phyloP scores from a whole-genome alignment of 306 rosid genomes.

The Acacia crassicarpa region DNA sequence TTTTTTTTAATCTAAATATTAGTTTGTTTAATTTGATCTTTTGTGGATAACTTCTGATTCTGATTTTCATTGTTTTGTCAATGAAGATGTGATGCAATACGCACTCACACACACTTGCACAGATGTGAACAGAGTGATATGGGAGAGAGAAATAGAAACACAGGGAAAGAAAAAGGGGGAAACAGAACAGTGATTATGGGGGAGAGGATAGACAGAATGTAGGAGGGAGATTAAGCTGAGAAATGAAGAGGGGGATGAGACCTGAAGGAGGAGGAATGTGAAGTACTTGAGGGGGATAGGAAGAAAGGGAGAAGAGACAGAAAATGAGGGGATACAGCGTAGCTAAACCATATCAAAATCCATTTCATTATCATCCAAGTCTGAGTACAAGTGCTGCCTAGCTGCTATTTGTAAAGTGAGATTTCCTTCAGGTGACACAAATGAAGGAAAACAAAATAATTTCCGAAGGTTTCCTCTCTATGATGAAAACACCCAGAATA shows the following conservation, averaged over 20 bases:
- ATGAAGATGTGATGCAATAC: background rate
- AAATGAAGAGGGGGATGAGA: background rate
- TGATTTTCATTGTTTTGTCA: constrained; percentile 1
- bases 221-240: background rate
- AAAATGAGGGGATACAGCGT: background rate
- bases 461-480: background rate
- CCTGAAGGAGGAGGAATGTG: background rate
- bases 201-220: background rate
- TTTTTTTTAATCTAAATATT: background rate
- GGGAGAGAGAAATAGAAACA: background rate
- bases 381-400: background rate
- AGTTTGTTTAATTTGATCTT: background rate
- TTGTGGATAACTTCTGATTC: background rate
- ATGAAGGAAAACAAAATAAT: background rate
- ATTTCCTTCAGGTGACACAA: background rate
- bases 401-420: background rate
- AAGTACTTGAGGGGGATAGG: background rate
- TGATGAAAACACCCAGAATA: no score
- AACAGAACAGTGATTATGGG: background rate
- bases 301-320: background rate
- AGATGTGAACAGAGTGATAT: background rate
- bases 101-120: background rate
- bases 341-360: background rate
- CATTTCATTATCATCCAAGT: background rate
- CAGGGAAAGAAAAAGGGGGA: background rate